Percentiles rank a stretch among this genome's conserved stretches.
Conservation (phyloP, 2,329 filamentous ascomycete species). For the Coleophoma eucalyptorum region DNA sequence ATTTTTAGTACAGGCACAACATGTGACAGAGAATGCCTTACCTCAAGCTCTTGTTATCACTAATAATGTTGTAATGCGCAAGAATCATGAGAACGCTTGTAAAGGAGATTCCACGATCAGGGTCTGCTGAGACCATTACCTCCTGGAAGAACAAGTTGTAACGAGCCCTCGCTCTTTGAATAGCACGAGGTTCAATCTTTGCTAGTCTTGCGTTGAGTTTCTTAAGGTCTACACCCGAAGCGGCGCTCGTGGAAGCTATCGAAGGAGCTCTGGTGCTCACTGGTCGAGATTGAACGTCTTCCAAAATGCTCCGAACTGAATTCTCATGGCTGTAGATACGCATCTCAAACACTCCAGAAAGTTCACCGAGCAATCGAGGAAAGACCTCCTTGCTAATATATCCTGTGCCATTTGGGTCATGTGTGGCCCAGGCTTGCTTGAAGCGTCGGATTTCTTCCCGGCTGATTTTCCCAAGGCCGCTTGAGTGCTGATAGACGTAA, state of each 20-base stretch:
- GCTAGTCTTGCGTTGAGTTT: conserved; percentile 71
- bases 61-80: conserved; percentile 98
- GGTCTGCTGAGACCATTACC: conserved; percentile 88
- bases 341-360: conserved; percentile 96
- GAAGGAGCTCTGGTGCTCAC: conserved; percentile 42
- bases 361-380: conserved; percentile 81
- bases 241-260: conserved; percentile 46
- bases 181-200: conserved; percentile 69
- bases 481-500: conserved; percentile 96
- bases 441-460: conserved; percentile 93
- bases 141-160: conserved; percentile 98
- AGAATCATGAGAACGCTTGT: conserved; percentile 91
- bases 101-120: conserved; percentile 85
- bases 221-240: conserved; percentile 63
- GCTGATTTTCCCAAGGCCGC: conserved; percentile 84
- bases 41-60: conserved; percentile 91
- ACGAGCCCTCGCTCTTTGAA: conserved; percentile 69
- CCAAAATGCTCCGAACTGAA: conserved; percentile 81
- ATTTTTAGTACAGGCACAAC: conserved; percentile 3
- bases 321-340: conserved; percentile 91
- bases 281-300: conserved; percentile 59
- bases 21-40: conserved; percentile 33
- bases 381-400: conserved; percentile 90
- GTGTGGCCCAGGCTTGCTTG: conserved; percentile 97
- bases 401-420: conserved; percentile 86